phyloP scores from a whole-genome alignment of 2,329 filamentous ascomycete genomes.

The Seiridium cupressi region DNA sequence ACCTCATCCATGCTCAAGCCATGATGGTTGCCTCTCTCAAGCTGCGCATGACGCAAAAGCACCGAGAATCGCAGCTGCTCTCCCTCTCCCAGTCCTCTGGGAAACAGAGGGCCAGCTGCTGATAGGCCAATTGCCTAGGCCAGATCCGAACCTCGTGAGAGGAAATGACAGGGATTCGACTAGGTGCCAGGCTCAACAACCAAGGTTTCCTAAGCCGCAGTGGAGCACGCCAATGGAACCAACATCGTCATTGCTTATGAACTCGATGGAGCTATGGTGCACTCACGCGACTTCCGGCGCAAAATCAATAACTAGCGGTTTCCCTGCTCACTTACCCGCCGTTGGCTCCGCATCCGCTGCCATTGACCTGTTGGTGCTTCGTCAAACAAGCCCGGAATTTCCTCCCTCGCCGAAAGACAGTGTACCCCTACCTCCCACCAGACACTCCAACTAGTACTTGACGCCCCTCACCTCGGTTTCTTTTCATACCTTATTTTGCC shows the following conservation, averaged over 20 bases:
- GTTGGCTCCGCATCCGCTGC: not conserved
- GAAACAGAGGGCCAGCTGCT: constrained; percentile 3
- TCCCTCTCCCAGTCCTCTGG: not conserved
- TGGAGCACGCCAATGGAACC: constrained; percentile 4
- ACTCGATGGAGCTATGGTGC: not conserved
- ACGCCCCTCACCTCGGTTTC: not conserved
- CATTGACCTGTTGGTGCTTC: not conserved
- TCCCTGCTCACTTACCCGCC: too few species aligned
- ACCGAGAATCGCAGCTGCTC: not conserved
- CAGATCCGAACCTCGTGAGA: not conserved
- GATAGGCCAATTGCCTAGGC: constrained; percentile 11
- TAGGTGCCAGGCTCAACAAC: not conserved
- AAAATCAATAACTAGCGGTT: not conserved
- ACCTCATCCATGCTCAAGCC: not conserved
- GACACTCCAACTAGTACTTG: not conserved
- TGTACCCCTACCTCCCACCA: not conserved
- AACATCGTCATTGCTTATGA: constrained; percentile 9
- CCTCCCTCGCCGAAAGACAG: not conserved
- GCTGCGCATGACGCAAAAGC: constrained; percentile 8
- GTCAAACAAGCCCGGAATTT: not conserved
- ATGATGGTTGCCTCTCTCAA: not conserved
- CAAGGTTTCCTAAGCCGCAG: constrained; percentile 1
- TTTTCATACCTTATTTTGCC: not conserved
- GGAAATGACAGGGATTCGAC: not conserved
- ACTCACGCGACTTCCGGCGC: not conserved